Base-by-base conservation (phyloP, 2,329 filamentous ascomycete genomes). In the Cytospora chrysosperma region DNA sequence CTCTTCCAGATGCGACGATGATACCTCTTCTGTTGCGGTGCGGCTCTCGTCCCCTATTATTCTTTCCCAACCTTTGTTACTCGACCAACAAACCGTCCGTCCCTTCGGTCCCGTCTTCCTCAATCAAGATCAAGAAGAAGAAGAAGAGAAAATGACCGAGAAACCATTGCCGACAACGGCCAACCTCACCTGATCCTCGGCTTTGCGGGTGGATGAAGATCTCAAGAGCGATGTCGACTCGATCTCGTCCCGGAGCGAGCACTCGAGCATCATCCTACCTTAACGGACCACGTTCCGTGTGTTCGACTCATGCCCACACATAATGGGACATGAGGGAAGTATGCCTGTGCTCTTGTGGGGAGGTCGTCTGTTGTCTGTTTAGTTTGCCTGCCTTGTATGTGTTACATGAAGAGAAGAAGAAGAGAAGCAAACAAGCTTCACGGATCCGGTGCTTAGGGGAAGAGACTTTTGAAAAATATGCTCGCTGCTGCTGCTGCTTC, bases 1-100 rank as follows among this genome's bases (percentile, higher is more conserved):
- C 69, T 73, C 64, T 69, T 71, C 63, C 70, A 67, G 67, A 65
- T 67, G 53, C 70, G 68, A 69, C 67, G 56, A 71, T 72, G 71
- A 73, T 73, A 71, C 69, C 69, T 73, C 65, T 63, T 64, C 24
- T 55, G n/a, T 65, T 61, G 57, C 60, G 64, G 64, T 56, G 64
- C 64, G 61, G 56, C 61, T 40, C 52, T 51, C 63, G 62, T 61
- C 59, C 43, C 52, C 28, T 17, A 40, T 43, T 43, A 54, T 57
- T 63, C 40, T 57, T 57, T 63, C 40, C 26, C 47, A 53, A 43
- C 50, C 30, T 47, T 30, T 50, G 53, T 34, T 53, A 34, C 59
- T 52, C 50, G 50, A 52, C 37, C 53, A 32, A 32, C 27, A 61
- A 55, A 34, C 15, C 30, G 28, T 37, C 34, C 47, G 37, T 37